phyloP scores from a whole-genome alignment of 306 rosid genomes.

The Inga oerstediana region DNA sequence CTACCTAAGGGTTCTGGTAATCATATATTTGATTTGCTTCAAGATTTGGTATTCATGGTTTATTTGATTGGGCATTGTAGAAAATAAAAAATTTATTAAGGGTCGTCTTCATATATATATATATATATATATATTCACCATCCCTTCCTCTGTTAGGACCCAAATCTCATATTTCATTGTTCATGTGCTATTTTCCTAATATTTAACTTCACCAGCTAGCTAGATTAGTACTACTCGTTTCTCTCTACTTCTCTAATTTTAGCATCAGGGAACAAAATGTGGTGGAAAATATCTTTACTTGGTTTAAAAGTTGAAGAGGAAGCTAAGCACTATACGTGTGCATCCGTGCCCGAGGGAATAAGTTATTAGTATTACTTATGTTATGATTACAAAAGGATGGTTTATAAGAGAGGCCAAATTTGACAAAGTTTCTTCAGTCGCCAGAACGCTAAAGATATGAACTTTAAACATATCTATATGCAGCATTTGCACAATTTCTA shows the following conservation, averaged over 20 bases:
- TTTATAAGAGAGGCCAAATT: neutral
- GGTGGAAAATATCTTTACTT: neutral
- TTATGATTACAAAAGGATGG: neutral
- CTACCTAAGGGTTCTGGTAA: neutral
- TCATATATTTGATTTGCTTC: neutral
- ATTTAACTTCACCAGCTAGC: neutral
- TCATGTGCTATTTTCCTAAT: neutral
- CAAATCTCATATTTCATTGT: neutral
- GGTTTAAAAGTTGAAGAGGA: neutral
- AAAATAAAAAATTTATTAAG: neutral
- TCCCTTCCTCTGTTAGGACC: neutral
- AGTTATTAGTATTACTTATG: neutral
- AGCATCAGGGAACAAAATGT: neutral
- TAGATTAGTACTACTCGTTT: neutral
- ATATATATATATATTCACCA: neutral
- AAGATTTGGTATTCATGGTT: neutral
- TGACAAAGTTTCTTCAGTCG: neutral
- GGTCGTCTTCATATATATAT: neutral
- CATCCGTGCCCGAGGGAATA: neutral
- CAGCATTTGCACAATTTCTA: neutral
- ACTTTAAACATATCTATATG: neutral
- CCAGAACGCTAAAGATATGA: conserved; percentile 1
- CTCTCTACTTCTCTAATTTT: neutral
- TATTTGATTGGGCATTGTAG: neutral
- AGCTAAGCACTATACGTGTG: neutral